A percentile compares a stretch with the other conserved stretches of the same genome.
phyloP scores from a whole-genome alignment of 140 eudicot genomes.

The Stevia rebaudiana region DNA sequence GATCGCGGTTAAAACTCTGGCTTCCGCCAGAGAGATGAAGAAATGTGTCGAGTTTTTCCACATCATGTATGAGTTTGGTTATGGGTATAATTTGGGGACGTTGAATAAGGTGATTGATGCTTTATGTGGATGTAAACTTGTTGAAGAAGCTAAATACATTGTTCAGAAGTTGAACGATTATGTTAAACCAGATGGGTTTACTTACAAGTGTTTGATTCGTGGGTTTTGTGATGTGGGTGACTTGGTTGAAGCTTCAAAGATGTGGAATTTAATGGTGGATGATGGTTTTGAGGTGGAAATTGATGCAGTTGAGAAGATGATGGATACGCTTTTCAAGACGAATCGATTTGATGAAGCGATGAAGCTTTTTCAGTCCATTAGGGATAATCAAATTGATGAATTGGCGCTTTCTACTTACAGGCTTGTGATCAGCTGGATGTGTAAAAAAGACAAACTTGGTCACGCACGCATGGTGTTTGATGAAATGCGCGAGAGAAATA shows the following conservation, averaged over 20 bases:
- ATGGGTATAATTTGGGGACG: conserved; percentile 44
- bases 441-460: conserved; percentile 59
- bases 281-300: conserved; percentile 48
- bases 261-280: conserved; percentile 86
- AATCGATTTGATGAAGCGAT: conserved; percentile 48
- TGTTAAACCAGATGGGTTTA: conserved; percentile 47
- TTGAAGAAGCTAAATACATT: conserved; percentile 61
- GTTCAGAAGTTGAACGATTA: conserved; percentile 57
- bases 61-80: conserved; percentile 62
- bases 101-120: conserved; percentile 52
- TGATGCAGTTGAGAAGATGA: conserved; percentile 52
- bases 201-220: conserved; percentile 61
- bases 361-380: conserved; percentile 64
- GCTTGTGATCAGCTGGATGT: conserved; percentile 71
- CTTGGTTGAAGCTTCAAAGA: conserved; percentile 67
- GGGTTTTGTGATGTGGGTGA: conserved; percentile 82
- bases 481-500: conserved; percentile 66
- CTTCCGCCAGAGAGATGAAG: conserved; percentile 73
- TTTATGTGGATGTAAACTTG: conserved; percentile 54
- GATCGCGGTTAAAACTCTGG: conserved; percentile 52
- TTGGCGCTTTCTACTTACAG: conserved; percentile 57
- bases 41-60: conserved; percentile 77
- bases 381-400: conserved; percentile 39
- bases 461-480: conserved; percentile 47
- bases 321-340: conserved; percentile 67